These are phyloP conservation scores for Pichia exigua DNA, from an alignment of 805 yeast genomes.

Conservation along the genomic window DNA sequence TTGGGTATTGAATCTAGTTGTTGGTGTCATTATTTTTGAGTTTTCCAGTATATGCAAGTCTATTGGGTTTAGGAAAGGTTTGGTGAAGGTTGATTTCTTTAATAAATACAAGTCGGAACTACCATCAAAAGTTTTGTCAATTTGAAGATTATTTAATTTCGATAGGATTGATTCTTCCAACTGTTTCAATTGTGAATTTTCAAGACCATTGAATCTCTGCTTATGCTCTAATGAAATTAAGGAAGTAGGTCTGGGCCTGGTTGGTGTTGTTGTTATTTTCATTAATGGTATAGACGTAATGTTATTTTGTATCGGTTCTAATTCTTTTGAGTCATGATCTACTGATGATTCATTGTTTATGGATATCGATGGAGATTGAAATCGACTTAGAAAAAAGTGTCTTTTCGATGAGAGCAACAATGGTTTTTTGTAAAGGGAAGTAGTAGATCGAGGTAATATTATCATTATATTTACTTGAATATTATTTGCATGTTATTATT, in stretches of 20 bases:
- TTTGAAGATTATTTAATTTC: neutral
- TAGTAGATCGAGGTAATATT: neutral
- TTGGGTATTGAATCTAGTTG: neutral
- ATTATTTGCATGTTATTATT: neutral
- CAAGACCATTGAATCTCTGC: neutral
- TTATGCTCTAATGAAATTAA: neutral
- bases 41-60: neutral
- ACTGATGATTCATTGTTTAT: neutral
- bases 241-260: neutral
- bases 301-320: no score
- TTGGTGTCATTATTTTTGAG: neutral
- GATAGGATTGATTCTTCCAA: neutral
- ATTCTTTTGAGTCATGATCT: neutral
- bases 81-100: neutral
- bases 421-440: neutral
- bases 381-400: neutral
- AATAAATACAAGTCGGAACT: neutral
- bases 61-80: neutral
- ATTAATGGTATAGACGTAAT: neutral
- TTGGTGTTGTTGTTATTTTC: neutral
- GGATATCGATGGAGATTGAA: neutral
- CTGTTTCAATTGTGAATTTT: neutral
- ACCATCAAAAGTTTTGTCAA: neutral
- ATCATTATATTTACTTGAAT: neutral
- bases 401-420: neutral